Percentiles rank a stretch among this genome's conserved stretches.
phyloP scores from a whole-genome alignment of 1,139 yeast genomes.

The Debaryomyces psychrophilus region DNA sequence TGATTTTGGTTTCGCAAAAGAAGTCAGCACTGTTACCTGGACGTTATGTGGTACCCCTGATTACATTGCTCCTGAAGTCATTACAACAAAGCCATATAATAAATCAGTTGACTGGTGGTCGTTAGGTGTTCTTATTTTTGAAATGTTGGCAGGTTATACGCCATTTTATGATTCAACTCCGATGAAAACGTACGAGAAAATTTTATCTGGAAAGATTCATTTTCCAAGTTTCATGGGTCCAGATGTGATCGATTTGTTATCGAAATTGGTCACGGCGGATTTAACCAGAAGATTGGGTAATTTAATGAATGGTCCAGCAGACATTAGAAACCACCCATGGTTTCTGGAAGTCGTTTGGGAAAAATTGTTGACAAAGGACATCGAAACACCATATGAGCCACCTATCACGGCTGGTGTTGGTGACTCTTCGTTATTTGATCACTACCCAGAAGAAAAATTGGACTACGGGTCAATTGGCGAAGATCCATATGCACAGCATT shows the following conservation, averaged over 20 bases:
- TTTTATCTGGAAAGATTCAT: slow-evolving; percentile 53
- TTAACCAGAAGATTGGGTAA: slow-evolving; percentile 60
- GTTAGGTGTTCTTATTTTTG: slow-evolving; percentile 59
- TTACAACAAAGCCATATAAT: slow-evolving; percentile 63
- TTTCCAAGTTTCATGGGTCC: slow-evolving; percentile 54
- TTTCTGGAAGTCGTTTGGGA: slow-evolving; percentile 66
- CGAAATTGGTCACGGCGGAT: slow-evolving; percentile 56
- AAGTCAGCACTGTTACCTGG: slow-evolving; percentile 60
- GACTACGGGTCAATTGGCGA: slow-evolving; percentile 55
- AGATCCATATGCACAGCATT: slow-evolving; percentile 54
- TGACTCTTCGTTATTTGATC: slow-evolving; percentile 63
- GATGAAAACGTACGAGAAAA: slow-evolving; percentile 64
- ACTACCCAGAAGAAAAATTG: slow-evolving; percentile 59
- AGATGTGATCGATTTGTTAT: slow-evolving; percentile 54
- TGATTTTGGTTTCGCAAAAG: slow-evolving; percentile 66
- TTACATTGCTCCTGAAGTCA: slow-evolving; percentile 66
- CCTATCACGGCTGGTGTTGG: slow-evolving; percentile 66
- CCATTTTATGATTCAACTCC: slow-evolving; percentile 66
- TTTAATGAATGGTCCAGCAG: slow-evolving; percentile 59
- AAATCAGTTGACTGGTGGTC: slow-evolving; percentile 71
- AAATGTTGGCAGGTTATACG: slow-evolving; percentile 65
- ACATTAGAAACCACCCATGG: slow-evolving; percentile 61
- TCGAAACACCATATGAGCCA: slow-evolving; percentile 67
- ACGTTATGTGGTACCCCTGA: slow-evolving; percentile 69
- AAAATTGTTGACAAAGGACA: slow-evolving; percentile 56